These are phyloP conservation scores for Staphylotrichum longicolle DNA, from an alignment of 495 filamentous ascomycete genomes.

Conservation along the genomic window DNA sequence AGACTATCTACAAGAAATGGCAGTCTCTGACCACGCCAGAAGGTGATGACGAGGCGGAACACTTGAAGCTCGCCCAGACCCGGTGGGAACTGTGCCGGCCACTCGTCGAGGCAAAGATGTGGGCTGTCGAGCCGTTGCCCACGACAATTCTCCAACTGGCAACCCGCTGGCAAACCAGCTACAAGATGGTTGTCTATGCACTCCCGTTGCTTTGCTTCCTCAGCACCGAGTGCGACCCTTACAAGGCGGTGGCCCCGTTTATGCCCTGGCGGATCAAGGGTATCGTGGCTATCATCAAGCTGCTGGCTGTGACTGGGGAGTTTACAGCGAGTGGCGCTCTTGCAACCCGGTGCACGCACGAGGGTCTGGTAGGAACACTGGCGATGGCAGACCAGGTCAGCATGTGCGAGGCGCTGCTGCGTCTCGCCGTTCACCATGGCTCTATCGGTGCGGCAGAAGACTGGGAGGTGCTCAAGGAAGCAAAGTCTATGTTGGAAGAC, in stretches of 20 bases:
- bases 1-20: constrained; percentile 29
- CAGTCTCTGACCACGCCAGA: constrained; percentile 6
- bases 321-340: constrained; percentile 24
- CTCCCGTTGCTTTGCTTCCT: constrained; percentile 42
- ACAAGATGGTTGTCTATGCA: constrained; percentile 31
- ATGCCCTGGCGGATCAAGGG: constrained; percentile 37
- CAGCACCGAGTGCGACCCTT: constrained; percentile 37
- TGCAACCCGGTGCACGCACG: constrained; percentile 21
- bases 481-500: constrained; percentile 39
- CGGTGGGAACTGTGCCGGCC: constrained; percentile 39
- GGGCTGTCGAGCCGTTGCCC: constrained; percentile 43
- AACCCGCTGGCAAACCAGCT: constrained; percentile 27
- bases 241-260: constrained; percentile 41
- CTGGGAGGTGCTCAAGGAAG: constrained; percentile 38
- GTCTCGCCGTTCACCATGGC: constrained; percentile 35
- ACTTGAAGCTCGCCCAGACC: constrained; percentile 20
- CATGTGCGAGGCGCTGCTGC: constrained; percentile 42
- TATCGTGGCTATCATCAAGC: constrained; percentile 39
- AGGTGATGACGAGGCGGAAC: constrained; percentile 14
- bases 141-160: constrained; percentile 29
- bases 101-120: constrained; percentile 38
- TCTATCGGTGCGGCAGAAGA: constrained; percentile 33
- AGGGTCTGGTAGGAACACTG: constrained; percentile 31
- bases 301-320: constrained; percentile 35
- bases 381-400: constrained; percentile 39